Evolutionary conservation across 495 filamentous ascomycete species (phyloP).

Genomic region (Endocarpon pusillum): DNA sequence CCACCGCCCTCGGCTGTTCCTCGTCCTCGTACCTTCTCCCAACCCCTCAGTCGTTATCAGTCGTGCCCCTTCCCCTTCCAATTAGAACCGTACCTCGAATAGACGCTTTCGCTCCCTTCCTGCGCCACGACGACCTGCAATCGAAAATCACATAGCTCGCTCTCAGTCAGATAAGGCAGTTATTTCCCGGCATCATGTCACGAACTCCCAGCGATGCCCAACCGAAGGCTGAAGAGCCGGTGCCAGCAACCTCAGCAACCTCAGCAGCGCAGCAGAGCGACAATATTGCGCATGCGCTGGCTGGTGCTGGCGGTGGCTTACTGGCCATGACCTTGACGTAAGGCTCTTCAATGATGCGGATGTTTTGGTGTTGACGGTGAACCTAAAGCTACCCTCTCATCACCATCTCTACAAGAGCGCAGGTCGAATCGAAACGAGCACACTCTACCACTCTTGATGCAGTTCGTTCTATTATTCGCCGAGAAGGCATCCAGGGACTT

Average conservation of each 20-base stretch:
- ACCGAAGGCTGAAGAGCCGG: background rate
- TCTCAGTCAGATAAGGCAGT: no score
- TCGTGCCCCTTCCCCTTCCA: no score
- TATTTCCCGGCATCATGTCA: no score
- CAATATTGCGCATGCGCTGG: conserved; percentile 79
- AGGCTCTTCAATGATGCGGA: conserved; percentile 10
- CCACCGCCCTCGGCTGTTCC: no score
- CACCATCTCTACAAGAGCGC: conserved; percentile 90
- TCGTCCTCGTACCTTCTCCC: no score
- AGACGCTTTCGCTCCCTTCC: no score
- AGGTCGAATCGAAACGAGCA: conserved; percentile 90
- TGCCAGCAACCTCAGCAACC: conserved; percentile 17
- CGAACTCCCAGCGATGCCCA: background rate
- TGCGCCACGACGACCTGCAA: no score
- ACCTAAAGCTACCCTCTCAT: conserved; percentile 72
- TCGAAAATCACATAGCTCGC: no score
- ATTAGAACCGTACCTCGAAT: no score
- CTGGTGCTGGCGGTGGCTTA: conserved; percentile 79
- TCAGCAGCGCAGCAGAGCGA: conserved; percentile 56
- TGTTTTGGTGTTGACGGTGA: conserved; percentile 8
- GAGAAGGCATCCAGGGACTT: conserved; percentile 75
- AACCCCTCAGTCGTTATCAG: no score
- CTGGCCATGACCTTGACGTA: conserved; percentile 92
- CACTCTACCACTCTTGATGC: conserved; percentile 67
- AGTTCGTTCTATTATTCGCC: conserved; percentile 68